Evolutionary conservation across 768 basidiomycete species (phyloP), one percentile per base, ranked within the genome.

Genomic region (Galerina marginata): DNA sequence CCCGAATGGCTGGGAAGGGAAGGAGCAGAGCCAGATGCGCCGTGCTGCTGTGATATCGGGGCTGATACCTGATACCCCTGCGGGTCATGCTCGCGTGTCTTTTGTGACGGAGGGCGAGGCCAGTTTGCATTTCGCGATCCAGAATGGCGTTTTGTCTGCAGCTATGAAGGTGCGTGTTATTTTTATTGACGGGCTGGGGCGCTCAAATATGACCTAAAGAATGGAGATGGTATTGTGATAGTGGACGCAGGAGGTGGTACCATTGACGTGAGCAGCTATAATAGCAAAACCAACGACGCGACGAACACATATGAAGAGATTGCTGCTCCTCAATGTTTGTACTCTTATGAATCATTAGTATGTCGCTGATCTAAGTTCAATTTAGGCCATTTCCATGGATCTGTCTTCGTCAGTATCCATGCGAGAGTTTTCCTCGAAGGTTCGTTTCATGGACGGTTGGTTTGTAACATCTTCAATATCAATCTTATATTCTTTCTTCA

Each of bases 211-310:
- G 26, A 10, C 11, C 40, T 48, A 37, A 12, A 56, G 42, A 54
- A 50, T 11, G 51, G 54, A 9, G 49, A 56, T 44, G 48, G 46
- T 14, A 50, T 33, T 7, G 75, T 84, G 55, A 75, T 88, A 29
- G 80, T 87, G 11, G 85, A 88, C 58, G 85, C 86, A 6, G 86
- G 87, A 12, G 85, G 85, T 45, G 86, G 85, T 11, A 88, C 86
- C 0, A 74, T 88, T 26, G 86, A 88, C 60, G 73, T 87, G 38
- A 86, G 83, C 59, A 77, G 82, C 9, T 88, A 86, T 56, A 75
- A 73, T 9, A 76, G 54, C 36, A 66, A 67, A 16, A 4, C 61
- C 64, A 72, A 65, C 0, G 59, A 71, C 0, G 53, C 64, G 0
- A 61, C 67, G 20, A 57, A 70, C 11, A 56, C 68, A 0, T 78